phyloP scores from a whole-genome alignment of 768 basidiomycete species.

The Clavulina sp. region DNA sequence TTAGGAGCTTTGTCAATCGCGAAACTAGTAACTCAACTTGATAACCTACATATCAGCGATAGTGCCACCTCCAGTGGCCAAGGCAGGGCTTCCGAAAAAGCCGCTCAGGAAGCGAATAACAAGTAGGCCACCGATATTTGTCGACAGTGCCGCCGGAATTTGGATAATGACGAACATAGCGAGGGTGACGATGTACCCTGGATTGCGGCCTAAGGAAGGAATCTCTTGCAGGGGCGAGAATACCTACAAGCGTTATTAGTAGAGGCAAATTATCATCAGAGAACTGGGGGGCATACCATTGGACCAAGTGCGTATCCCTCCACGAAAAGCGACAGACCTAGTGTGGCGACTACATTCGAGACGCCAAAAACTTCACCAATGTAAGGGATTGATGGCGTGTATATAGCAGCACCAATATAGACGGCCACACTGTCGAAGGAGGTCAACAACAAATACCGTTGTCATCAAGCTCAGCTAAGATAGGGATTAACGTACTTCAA shows the following conservation, averaged over 20 bases:
- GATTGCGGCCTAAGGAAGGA: slow-evolving; percentile 20
- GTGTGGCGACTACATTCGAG: slow-evolving; percentile 4
- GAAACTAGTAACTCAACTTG: no score
- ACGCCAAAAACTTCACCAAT: slow-evolving; percentile 1
- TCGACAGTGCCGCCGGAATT: slow-evolving; percentile 18
- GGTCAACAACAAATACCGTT: not conserved
- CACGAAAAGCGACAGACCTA: slow-evolving; percentile 22
- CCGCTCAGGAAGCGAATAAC: slow-evolving; percentile 21
- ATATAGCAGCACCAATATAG: slow-evolving; percentile 12
- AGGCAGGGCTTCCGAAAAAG: slow-evolving; percentile 20
- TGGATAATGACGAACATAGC: slow-evolving; percentile 8
- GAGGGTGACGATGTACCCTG: slow-evolving; percentile 21
- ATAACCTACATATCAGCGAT: slow-evolving; percentile 18
- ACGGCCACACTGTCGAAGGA: slow-evolving; percentile 1
- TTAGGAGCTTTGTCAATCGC: no score
- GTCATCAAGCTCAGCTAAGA: not conserved
- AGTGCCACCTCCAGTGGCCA: slow-evolving; percentile 20
- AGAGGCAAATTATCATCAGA: not conserved
- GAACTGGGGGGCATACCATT: slow-evolving; percentile 10
- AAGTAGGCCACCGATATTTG: slow-evolving; percentile 18
- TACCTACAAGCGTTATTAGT: not conserved
- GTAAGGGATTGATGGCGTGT: slow-evolving; percentile 10
- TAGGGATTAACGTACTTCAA: no score
- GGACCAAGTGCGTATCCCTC: slow-evolving; percentile 21
- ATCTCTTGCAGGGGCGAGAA: slow-evolving; percentile 18